Base-by-base conservation (phyloP, 75 land plant genomes). In the Azolla pinnata region DNA sequence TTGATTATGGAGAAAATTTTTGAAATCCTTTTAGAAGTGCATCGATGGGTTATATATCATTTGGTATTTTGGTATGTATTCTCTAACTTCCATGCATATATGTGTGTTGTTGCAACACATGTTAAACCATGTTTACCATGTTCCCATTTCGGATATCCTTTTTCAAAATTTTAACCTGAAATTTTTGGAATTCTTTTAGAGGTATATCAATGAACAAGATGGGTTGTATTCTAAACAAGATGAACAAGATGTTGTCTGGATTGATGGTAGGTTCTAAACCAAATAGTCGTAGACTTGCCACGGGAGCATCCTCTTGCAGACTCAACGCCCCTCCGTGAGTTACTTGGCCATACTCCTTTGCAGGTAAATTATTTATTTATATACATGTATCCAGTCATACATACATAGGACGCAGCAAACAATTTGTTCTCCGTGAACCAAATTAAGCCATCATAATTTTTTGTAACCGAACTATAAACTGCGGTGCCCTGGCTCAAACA, bases 321-420 rank as follows among this genome's bases (percentile, higher is more conserved):
- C 65, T 61, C 44, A 12, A 72, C 70, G 70, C 86, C 86, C 7
- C 57, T 79, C 12, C 70, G 73, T 21, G 86, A 83, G 38, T 69
- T 63, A 32, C 82, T 83, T 57, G 86, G 86, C n/a, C 86, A 83
- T 47, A 83, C 86, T 46, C 86, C 83, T 55, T 38, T 73, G n/a
- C 82, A 83, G 82, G 61, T 23, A 33, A 14, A 17, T 44, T 35
- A 35, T 23, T 17, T 4, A 38, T 9, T 12, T 23, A 17, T 5
- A 4, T 8, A 59, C 4, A 35, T 4, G 38, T 3, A 10, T 5
- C 40, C 38, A 12, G 31, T 10, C 38, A 54, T 8, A 23, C 45
- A 33, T 30, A 7, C 58, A 19, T 52, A 25, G 1, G 0, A 19
- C 25, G 0, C 17, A 26, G 34, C 42, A 24, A 44, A 7, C 20